These are phyloP conservation scores for Bryoerythrophyllum caledonicum DNA, from an alignment of 225 moss, liverwort and hornwort genomes.

Conservation along the genomic window DNA sequence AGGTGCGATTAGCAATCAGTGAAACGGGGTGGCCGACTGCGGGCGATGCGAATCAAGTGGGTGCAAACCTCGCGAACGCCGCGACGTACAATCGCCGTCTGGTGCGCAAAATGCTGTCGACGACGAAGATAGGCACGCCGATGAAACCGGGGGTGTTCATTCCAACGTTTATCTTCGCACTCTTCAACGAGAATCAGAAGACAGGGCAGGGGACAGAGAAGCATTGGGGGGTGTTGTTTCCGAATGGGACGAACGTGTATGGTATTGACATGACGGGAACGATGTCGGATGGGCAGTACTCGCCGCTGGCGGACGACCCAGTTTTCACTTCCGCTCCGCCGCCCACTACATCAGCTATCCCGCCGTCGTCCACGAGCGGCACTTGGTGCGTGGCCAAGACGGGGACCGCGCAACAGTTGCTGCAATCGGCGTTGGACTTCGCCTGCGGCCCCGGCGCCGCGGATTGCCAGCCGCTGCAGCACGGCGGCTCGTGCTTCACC, in stretches of 20 bases:
- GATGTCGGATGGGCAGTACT: conserved; percentile 42
- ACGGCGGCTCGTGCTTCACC: conserved; percentile 43
- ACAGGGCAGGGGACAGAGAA: conserved; percentile 69
- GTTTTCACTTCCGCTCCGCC: conserved; percentile 43
- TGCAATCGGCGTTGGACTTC: conserved; percentile 43
- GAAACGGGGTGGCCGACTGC: conserved; percentile 90
- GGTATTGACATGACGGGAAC: conserved; percentile 51
- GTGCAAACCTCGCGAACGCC: conserved; percentile 53
- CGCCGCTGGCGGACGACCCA: conserved; percentile 34
- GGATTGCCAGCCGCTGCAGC: conserved; percentile 48
- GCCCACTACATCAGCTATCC: background rate
- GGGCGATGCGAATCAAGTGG: conserved; percentile 64
- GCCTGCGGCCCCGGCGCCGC: conserved; percentile 50
- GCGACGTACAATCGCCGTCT: conserved; percentile 65
- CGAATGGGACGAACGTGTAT: conserved; percentile 52
- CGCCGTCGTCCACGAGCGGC: too few relatives aligned
- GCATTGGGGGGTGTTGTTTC: conserved; percentile 83
- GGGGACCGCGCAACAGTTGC: background rate
- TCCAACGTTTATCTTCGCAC: too few relatives aligned
- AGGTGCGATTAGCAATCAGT: conserved; percentile 70
- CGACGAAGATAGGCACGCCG: conserved; percentile 58
- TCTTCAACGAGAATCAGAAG: too few relatives aligned
- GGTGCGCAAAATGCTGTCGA: conserved; percentile 60
- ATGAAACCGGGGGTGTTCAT: too few relatives aligned
- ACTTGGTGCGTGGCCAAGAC: conserved; percentile 47